These are phyloP conservation scores for Diaporthe helianthi DNA, from an alignment of 2,329 filamentous ascomycete species.

Conservation along the genomic window DNA sequence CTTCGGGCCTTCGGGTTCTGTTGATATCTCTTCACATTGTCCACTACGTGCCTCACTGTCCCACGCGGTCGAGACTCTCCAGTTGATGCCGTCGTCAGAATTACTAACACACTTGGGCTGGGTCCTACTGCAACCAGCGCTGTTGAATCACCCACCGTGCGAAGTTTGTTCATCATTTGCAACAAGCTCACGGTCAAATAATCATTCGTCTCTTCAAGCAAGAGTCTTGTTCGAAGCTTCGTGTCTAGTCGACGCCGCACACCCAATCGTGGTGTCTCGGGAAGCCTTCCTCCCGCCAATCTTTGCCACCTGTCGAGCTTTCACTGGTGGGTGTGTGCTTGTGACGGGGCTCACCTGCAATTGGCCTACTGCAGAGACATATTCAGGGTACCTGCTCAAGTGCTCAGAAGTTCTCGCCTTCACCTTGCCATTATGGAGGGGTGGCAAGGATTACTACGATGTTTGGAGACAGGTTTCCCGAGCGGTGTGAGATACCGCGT, in stretches of 20 bases:
- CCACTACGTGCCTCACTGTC: constrained; percentile 2
- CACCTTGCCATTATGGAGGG: constrained; percentile 20
- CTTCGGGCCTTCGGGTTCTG: background rate
- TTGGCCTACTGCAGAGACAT: constrained; percentile 5
- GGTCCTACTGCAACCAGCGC: constrained; percentile 13
- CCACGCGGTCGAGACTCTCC: constrained; percentile 9
- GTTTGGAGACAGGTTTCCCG: constrained; percentile 40
- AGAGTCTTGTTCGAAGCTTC: constrained; percentile 19
- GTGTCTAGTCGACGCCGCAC: constrained; percentile 14
- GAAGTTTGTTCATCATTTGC: constrained; percentile 20
- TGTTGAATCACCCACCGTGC: constrained; percentile 10
- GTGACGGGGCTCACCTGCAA: constrained; percentile 1
- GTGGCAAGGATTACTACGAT: constrained; percentile 27
- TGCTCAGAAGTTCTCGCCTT: constrained; percentile 31
- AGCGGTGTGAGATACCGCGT: background rate
- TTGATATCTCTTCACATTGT: background rate
- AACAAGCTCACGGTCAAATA: background rate
- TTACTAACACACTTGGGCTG: constrained; percentile 19
- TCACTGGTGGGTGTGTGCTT: constrained; percentile 21
- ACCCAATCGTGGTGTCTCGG: constrained; percentile 3
- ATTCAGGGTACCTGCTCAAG: constrained; percentile 11
- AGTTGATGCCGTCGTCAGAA: constrained; percentile 24
- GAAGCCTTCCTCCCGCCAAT: constrained; percentile 17
- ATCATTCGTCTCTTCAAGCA: constrained; percentile 8
- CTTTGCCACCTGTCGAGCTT: constrained; percentile 23